Evolutionary conservation across 108 stramenopile genomes (phyloP).

Genomic region (Conticribra weissflogii): DNA sequence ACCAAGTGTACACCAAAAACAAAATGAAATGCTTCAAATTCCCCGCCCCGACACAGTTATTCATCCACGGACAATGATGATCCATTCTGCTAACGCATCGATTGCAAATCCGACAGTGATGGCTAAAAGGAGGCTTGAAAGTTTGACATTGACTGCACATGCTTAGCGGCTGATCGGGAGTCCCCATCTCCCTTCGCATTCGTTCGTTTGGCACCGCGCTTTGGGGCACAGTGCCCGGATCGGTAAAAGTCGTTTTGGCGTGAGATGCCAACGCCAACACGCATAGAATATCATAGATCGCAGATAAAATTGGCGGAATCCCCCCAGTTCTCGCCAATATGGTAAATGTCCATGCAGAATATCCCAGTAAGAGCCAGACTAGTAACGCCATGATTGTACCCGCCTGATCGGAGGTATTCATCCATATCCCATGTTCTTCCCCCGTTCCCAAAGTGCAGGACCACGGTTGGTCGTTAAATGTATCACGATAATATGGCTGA

Average conservation of each 20-base stretch:
- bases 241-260: conserved; percentile 90
- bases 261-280: conserved; percentile 80
- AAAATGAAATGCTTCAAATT: conserved; percentile 88
- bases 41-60: conserved; percentile 93
- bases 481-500: conserved; percentile 62
- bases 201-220: conserved; percentile 69
- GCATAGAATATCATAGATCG: conserved; percentile 60
- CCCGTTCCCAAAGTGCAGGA: conserved; percentile 68
- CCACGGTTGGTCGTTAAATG: conserved; percentile 72
- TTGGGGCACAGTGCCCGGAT: conserved; percentile 89
- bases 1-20: conserved; percentile 80
- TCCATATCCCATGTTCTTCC: conserved; percentile 81
- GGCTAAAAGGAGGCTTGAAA: conserved; percentile 90
- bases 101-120: conserved; percentile 96
- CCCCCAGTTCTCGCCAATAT: conserved; percentile 63
- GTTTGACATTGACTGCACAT: conserved; percentile 90
- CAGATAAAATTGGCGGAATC: conserved; percentile 49
- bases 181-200: conserved; percentile 44
- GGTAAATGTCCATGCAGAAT: conserved; percentile 69
- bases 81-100: conserved; percentile 94
- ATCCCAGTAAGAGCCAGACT: conserved; percentile 78
- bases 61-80: conserved; percentile 93
- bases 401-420: conserved; percentile 74
- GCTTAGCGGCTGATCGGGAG: conserved; percentile 43
- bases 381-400: conserved; percentile 76